Percentiles rank a stretch among this genome's conserved stretches.
phyloP scores from a whole-genome alignment of 179 eudicot species.

The Gypsophila paniculata region DNA sequence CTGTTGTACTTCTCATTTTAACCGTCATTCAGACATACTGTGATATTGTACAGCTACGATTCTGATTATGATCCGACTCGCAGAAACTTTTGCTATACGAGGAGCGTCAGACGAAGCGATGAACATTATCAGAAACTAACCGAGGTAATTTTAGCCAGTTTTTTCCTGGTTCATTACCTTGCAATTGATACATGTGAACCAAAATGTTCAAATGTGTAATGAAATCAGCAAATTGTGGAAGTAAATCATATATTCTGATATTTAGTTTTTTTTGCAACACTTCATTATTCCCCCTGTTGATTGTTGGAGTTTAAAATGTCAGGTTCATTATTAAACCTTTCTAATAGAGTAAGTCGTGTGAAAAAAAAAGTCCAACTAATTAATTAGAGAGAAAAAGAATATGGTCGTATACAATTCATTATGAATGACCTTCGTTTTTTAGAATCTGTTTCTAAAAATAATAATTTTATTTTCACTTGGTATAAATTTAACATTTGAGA shows the following conservation, averaged over 20 bases:
- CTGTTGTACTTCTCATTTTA: slow-evolving; percentile 31
- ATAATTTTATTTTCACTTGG: background rate
- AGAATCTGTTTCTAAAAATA: background rate
- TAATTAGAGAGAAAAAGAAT: too few species aligned
- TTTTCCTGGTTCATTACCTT: background rate
- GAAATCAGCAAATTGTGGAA: slow-evolving; percentile 3
- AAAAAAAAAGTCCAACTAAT: too few species aligned
- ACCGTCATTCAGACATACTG: slow-evolving; percentile 38
- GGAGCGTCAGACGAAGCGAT: background rate
- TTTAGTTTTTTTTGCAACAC: too few species aligned
- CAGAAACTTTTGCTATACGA: background rate
- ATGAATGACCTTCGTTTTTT: too few species aligned
- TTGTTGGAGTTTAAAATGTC: too few species aligned
- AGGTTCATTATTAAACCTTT: too few species aligned
- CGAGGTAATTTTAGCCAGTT: background rate
- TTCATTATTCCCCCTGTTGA: too few species aligned
- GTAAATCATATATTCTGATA: background rate
- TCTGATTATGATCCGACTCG: slow-evolving; percentile 9
- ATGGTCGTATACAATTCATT: too few species aligned
- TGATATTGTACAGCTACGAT: slow-evolving; percentile 28
- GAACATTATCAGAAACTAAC: background rate
- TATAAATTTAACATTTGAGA: background rate
- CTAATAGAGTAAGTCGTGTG: too few species aligned
- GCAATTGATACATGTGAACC: background rate
- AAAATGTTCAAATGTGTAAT: background rate